phyloP scores from a whole-genome alignment of 805 yeast species.

The Starmerella lactis-condensi region DNA sequence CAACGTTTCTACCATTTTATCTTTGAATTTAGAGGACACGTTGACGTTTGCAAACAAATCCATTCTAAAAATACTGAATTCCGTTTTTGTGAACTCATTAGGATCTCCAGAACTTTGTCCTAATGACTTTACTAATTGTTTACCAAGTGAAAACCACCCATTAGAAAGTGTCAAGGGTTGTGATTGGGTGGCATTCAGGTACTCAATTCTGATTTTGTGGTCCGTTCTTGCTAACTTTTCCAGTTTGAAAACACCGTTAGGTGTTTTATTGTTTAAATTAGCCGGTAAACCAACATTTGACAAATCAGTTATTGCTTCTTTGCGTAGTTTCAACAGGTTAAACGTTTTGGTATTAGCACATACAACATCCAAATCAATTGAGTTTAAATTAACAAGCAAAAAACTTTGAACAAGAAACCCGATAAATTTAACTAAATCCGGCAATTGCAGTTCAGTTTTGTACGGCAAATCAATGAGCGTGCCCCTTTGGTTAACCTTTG shows the following conservation, averaged over 20 bases:
- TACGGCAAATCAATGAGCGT: conserved; percentile 26
- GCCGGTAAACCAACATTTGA: conserved; percentile 15
- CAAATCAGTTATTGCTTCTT: conserved; percentile 14
- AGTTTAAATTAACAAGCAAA: conserved; percentile 21
- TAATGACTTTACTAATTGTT: conserved; percentile 18
- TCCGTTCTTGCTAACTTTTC: conserved; percentile 15
- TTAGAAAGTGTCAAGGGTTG: conserved; percentile 14
- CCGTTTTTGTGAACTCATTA: conserved; percentile 18
- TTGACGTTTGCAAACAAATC: conserved; percentile 21
- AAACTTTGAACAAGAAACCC: conserved; percentile 26
- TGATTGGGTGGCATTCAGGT: conserved; percentile 24
- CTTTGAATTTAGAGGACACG: conserved; percentile 20
- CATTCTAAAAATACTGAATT: conserved; percentile 19
- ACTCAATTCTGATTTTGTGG: conserved; percentile 19
- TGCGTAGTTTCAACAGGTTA: conserved; percentile 18
- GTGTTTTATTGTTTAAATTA: conserved; percentile 15
- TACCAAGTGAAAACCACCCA: conserved; percentile 20
- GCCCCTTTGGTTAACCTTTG: conserved; percentile 17
- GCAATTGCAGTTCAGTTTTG: conserved; percentile 17
- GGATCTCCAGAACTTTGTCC: conserved; percentile 20
- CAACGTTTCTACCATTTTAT: conserved; percentile 22
- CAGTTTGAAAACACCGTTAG: conserved; percentile 18
- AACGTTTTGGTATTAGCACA: conserved; percentile 15
- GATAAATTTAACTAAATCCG: conserved; percentile 22
- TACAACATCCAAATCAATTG: conserved; percentile 16